phyloP scores from a whole-genome alignment of 1,284 basidiomycete species.

The Apiotrichum gamsii region DNA sequence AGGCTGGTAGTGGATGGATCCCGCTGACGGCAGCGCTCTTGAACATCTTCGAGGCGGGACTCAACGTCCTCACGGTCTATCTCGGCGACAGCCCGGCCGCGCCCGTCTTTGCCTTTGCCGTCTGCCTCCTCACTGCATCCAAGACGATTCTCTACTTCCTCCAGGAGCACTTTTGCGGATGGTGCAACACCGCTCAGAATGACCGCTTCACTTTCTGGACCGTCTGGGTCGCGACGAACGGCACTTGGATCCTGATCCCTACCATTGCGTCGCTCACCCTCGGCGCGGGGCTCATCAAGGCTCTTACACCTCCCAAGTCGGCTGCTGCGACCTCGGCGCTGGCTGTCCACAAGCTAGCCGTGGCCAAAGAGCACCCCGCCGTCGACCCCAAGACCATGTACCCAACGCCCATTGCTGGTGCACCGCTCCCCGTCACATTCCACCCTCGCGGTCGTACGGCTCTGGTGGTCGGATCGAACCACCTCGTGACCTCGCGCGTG shows the following conservation, averaged over 20 bases:
- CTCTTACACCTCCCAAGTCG: slow-evolving; percentile 11
- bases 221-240: slow-evolving; percentile 76
- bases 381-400: slow-evolving; percentile 18
- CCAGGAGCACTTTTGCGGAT: slow-evolving; percentile 51
- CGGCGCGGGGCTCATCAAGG: slow-evolving; percentile 25
- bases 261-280: slow-evolving; percentile 29
- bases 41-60: slow-evolving; percentile 69
- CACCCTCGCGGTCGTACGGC: slow-evolving; percentile 52
- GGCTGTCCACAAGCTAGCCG: background rate
- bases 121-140: slow-evolving; percentile 67
- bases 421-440: slow-evolving; percentile 74
- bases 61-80: slow-evolving; percentile 72
- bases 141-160: slow-evolving; percentile 79
- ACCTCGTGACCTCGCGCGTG: slow-evolving; percentile 71
- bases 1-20: no score
- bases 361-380: background rate
- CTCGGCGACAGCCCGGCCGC: slow-evolving; percentile 52
- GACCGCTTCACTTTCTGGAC: slow-evolving; percentile 50
- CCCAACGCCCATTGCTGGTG: slow-evolving; percentile 51
- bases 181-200: slow-evolving; percentile 73
- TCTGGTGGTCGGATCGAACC: slow-evolving; percentile 68
- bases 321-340: background rate
- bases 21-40: slow-evolving; percentile 56
- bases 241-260: slow-evolving; percentile 38
- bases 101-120: slow-evolving; percentile 66